These are phyloP conservation scores for Pleurotus platypus DNA, from an alignment of 768 basidiomycete species.

Conservation along the genomic window DNA sequence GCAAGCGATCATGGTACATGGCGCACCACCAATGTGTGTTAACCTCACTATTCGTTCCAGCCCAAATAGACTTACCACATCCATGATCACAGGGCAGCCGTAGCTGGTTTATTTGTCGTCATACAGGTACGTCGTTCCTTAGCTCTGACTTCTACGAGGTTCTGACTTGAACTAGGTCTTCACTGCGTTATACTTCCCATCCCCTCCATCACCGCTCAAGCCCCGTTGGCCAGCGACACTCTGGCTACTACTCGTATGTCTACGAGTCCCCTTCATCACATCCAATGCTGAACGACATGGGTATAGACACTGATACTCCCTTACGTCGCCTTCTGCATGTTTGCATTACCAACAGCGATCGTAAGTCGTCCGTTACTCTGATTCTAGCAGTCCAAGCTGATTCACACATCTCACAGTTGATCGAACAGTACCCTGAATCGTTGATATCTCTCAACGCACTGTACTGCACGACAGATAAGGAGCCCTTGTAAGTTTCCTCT, in stretches of 20 bases:
- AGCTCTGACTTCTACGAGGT: not conserved
- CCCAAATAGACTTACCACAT: conserved; percentile 1
- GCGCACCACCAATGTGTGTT: conserved; percentile 49
- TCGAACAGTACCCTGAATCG: conserved; percentile 15
- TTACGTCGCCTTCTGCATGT: conserved; percentile 38
- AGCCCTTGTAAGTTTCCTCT: conserved; percentile 30
- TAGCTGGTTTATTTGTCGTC: conserved; percentile 37
- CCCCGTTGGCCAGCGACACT: conserved; percentile 5
- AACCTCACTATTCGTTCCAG: conserved; percentile 1
- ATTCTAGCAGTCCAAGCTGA: not conserved
- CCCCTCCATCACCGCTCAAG: not conserved
- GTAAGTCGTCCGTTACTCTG: conserved; percentile 28
- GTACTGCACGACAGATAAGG: conserved; percentile 40
- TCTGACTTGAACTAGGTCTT: not conserved
- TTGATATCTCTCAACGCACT: conserved; percentile 37
- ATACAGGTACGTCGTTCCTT: conserved; percentile 28
- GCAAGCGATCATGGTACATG: conserved; percentile 52
- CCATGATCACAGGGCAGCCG: conserved; percentile 29
- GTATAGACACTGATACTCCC: conserved; percentile 23
- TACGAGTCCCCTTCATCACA: not conserved
- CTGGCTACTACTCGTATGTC: conserved; percentile 14
- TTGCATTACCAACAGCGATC: conserved; percentile 20
- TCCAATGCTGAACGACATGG: not conserved
- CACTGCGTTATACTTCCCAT: conserved; percentile 2
- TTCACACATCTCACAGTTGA: conserved; percentile 12